A percentile compares a stretch with the other conserved stretches of the same genome.
These are phyloP conservation scores for Pseudocercospora ulei DNA, from an alignment of 2,329 filamentous ascomycete genomes.

Conservation along the genomic window DNA sequence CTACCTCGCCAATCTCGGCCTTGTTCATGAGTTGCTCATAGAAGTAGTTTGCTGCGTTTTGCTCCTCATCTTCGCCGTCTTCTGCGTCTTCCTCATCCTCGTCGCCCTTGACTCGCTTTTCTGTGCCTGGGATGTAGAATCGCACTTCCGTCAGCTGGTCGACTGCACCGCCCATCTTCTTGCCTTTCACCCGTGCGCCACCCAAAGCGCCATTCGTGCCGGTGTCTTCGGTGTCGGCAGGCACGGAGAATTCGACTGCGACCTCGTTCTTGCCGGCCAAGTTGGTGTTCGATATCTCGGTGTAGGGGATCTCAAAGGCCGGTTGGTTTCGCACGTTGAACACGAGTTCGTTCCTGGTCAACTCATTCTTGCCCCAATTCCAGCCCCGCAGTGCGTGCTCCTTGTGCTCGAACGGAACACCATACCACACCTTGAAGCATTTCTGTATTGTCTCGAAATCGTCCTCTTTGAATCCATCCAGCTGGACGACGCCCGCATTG, in stretches of 20 bases:
- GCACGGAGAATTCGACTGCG: conserved; percentile 81
- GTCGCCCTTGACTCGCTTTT: conserved; percentile 59
- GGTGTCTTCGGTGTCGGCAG: conserved; percentile 60
- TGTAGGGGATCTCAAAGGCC: conserved; percentile 92
- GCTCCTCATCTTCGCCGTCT: conserved; percentile 59
- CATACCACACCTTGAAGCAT: conserved; percentile 97
- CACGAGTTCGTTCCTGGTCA: conserved; percentile 83
- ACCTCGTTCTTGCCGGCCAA: conserved; percentile 96
- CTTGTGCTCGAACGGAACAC: conserved; percentile 78
- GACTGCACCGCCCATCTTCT: conserved; percentile 76
- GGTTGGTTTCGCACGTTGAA: conserved; percentile 97
- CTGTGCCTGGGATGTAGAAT: conserved; percentile 92
- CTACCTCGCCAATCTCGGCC: conserved; percentile 96
- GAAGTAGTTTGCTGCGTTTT: conserved; percentile 93
- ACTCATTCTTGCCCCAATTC: conserved; percentile 99
- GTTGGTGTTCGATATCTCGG: conserved; percentile 96
- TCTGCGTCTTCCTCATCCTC: conserved; percentile 54
- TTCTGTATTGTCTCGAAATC: conserved; percentile 86
- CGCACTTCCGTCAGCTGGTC: conserved; percentile 98
- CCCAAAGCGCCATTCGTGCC: conserved; percentile 64
- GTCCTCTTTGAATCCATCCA: conserved; percentile 91
- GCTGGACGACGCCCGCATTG: conserved; percentile 74
- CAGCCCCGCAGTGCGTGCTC: conserved; percentile 92
- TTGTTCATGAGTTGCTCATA: conserved; percentile 98
- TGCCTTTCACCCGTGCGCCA: conserved; percentile 65